phyloP scores from a whole-genome alignment of 2,329 filamentous ascomycete genomes.

The Pseudopyricularia javanii region DNA sequence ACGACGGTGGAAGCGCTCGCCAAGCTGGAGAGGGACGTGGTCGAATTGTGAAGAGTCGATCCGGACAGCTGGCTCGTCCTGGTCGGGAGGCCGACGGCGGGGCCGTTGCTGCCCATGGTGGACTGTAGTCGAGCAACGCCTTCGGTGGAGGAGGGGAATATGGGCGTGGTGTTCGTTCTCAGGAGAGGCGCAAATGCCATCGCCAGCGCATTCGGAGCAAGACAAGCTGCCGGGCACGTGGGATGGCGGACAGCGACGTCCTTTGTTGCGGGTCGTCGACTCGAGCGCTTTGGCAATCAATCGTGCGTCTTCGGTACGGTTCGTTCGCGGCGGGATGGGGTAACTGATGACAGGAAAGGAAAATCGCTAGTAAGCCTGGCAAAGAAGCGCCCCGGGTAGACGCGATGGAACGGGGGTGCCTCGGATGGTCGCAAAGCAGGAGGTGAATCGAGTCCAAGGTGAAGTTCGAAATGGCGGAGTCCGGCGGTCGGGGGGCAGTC shows the following conservation, averaged over 20 bases:
- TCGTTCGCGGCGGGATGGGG: no score
- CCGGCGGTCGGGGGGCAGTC: background rate
- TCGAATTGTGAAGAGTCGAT: conserved; percentile 42
- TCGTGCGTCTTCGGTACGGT: background rate
- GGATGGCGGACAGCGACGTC: background rate
- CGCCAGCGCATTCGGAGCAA: conserved; percentile 28
- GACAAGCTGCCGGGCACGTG: conserved; percentile 1
- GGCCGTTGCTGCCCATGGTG: conserved; percentile 35
- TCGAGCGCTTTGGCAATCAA: background rate
- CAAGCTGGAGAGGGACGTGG: conserved; percentile 38
- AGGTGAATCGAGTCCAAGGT: background rate
- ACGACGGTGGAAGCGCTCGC: conserved; percentile 27
- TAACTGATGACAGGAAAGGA: no score
- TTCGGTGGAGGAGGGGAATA: conserved; percentile 36
- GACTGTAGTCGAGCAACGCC: conserved; percentile 30
- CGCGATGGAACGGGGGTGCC: background rate
- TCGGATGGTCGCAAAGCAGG: background rate
- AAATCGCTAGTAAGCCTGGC: no score
- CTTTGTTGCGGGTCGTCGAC: background rate
- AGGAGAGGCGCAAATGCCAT: conserved; percentile 50
- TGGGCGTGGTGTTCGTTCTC: conserved; percentile 45
- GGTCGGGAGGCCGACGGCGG: conserved; percentile 21
- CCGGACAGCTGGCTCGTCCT: conserved; percentile 51
- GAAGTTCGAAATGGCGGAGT: background rate
- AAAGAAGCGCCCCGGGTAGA: background rate